Conservation (phyloP, 768 basidiomycete species). For the Baorangia bicolor region DNA sequence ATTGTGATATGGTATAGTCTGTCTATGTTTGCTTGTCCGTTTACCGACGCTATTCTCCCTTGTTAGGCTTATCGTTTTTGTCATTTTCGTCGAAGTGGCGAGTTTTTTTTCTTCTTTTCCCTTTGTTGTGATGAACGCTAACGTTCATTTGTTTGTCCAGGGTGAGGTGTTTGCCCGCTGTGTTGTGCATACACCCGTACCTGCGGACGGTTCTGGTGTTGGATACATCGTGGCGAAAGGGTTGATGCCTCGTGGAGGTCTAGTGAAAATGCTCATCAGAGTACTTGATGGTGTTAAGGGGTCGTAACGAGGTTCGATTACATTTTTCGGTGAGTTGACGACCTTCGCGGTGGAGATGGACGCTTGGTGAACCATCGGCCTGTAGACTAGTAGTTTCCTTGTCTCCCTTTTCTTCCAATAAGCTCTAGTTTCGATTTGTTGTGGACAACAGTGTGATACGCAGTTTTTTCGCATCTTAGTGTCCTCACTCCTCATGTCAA, state of each 20-base stretch:
- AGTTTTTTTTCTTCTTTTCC: constrained; percentile 18
- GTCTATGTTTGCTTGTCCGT: constrained; percentile 44
- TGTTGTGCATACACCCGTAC: constrained; percentile 50
- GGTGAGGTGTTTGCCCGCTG: constrained; percentile 82
- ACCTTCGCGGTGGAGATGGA: neutral
- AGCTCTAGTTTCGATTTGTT: neutral
- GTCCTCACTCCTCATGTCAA: neutral
- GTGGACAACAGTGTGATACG: neutral
- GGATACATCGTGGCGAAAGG: constrained; percentile 6
- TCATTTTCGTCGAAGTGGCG: constrained; percentile 85
- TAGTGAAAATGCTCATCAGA: constrained; percentile 21
- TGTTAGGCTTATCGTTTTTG: constrained; percentile 81
- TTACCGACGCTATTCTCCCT: constrained; percentile 24
- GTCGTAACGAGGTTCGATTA: neutral
- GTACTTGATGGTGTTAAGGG: constrained; percentile 16
- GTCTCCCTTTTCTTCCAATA: neutral
- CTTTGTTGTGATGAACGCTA: no score
- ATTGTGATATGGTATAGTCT: constrained; percentile 59
- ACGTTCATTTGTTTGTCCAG: constrained; percentile 32
- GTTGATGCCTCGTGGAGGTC: constrained; percentile 25
- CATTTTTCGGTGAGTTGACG: neutral
- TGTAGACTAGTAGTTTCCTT: neutral
- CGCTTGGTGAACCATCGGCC: neutral
- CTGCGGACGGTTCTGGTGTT: neutral
- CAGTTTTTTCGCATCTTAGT: neutral